phyloP scores from a whole-genome alignment of 1,139 yeast species.

The Geotrichum macrosporum region DNA sequence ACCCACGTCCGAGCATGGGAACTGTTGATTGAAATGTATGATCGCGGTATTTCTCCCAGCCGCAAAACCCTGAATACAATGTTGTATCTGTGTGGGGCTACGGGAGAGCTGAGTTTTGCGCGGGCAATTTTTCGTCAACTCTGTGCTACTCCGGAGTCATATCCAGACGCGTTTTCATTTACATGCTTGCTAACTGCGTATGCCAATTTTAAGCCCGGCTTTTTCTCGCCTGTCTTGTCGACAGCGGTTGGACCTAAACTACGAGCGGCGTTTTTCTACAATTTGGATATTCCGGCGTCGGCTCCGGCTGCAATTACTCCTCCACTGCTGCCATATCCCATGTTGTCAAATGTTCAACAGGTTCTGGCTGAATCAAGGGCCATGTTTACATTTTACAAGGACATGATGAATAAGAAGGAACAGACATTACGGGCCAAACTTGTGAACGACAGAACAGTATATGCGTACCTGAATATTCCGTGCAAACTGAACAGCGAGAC shows the following conservation, averaged over 20 bases:
- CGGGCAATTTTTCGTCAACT: conserved; percentile 66
- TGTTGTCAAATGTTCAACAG: conserved; percentile 43
- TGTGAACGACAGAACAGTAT: conserved; percentile 45
- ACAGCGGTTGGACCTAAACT: conserved; percentile 34
- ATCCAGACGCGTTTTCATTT: conserved; percentile 34
- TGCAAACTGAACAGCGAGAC: conserved; percentile 45
- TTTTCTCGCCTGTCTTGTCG: conserved; percentile 37
- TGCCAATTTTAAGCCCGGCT: conserved; percentile 33
- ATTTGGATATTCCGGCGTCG: conserved; percentile 19
- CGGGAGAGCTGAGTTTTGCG: conserved; percentile 72
- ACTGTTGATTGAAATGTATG: conserved; percentile 62
- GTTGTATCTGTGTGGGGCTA: conserved; percentile 67
- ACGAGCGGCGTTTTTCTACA: conserved; percentile 30
- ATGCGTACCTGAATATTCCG: conserved; percentile 54
- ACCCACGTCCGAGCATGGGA: conserved; percentile 68
- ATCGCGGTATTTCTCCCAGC: conserved; percentile 44
- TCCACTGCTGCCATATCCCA: conserved; percentile 64
- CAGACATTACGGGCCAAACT: conserved; percentile 24
- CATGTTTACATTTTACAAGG: conserved; percentile 55
- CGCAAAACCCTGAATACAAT: conserved; percentile 58
- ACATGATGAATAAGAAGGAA: conserved; percentile 21
- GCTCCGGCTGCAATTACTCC: conserved; percentile 35
- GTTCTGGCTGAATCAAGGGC: conserved; percentile 76
- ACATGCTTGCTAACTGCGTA: conserved; percentile 38
- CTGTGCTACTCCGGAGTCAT: conserved; percentile 39